Evolutionary conservation across 192 early-diverging fungal genomes (phyloP), one percentile per base, ranked within the genome.

Genomic region (Umbelopsis vinacea): DNA sequence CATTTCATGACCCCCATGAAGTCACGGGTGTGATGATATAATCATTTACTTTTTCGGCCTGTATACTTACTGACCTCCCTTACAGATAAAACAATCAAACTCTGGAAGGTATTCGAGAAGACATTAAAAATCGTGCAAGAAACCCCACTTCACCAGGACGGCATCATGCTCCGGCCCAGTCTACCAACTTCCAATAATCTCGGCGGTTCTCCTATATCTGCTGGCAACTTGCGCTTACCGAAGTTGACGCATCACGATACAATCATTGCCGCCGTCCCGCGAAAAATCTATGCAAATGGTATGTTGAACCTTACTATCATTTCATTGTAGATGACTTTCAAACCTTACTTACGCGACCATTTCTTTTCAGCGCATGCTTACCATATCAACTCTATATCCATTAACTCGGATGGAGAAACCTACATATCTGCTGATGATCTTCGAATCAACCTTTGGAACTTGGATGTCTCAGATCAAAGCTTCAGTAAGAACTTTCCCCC

Each of bases 51-150:
- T 63, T 63, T 63, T 63, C 29, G 57, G 33, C 17, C 33, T 24
- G 11, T 29, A 43, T 43, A 43, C 40, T 43, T 1, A 43, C 11
- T 43, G 40, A 43, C 11, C 6, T 1, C 40, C 7, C 4, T 66
- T 29, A 1, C 73, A 95, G 97, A 99, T 85, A 99, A 99, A 82
- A 99, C 97, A 40, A 95, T 99, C 82, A 99, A 99, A 84, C 89
- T 99, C 45, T 99, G 97, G 97, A 99, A 99, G 82, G 92, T 99
- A 21, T 98, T 95, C 87, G 96, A 99, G 81, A 97, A 98, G 82
- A 92, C 93, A 15, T 89, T 98, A 71, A 97, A 98, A 79, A 88
- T 97, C 21, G 94, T 99, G 29, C 83, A 95, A 1, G 97, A 99
- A 80, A 96, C 88, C 74, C 96, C 94, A 81, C 85, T 96, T 35